Evolutionary conservation across 352 stramenopile genomes (phyloP).

Genomic region (Phytophthora sansomeana): DNA sequence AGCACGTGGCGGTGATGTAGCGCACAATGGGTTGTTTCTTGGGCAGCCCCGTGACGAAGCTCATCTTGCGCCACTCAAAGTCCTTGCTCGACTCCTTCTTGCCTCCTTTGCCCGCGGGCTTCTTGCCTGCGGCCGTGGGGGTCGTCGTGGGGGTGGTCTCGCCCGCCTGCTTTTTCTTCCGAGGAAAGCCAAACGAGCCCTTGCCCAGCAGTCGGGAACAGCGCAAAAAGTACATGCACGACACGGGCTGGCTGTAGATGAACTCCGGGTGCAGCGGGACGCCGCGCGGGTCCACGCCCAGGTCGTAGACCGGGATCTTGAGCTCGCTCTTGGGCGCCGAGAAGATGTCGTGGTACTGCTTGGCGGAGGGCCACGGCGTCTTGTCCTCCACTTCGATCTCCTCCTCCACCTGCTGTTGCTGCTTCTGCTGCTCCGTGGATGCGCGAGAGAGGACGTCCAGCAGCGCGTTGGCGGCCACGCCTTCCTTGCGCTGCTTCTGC

Average conservation of each 20-base stretch:
- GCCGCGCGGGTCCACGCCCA: constrained; percentile 74
- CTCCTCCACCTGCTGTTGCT: constrained; percentile 28
- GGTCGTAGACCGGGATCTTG: constrained; percentile 71
- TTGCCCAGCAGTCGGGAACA: constrained; percentile 65
- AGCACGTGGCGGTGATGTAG: constrained; percentile 84
- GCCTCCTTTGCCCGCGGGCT: constrained; percentile 17
- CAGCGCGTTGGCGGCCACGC: constrained; percentile 15
- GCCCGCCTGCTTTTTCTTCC: constrained; percentile 55
- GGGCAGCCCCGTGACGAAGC: constrained; percentile 78
- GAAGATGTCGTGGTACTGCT: constrained; percentile 71
- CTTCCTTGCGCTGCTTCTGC: constrained; percentile 39
- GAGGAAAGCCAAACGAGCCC: constrained; percentile 76
- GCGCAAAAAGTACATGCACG: constrained; percentile 84
- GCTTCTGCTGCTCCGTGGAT: constrained; percentile 21
- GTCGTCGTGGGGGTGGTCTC: constrained; percentile 15
- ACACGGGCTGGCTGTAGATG: constrained; percentile 78
- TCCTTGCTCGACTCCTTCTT: constrained; percentile 73
- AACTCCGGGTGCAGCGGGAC: constrained; percentile 78
- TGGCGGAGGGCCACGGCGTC: constrained; percentile 78
- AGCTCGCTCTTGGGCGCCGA: constrained; percentile 38
- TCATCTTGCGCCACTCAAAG: constrained; percentile 87
- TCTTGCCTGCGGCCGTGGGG: constrained; percentile 32
- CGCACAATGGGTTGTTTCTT: constrained; percentile 79
- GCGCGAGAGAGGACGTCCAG: constrained; percentile 33
- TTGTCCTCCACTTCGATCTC: constrained; percentile 68